phyloP scores from a whole-genome alignment of 2,329 filamentous ascomycete species.

The Colletotrichum sublineola region DNA sequence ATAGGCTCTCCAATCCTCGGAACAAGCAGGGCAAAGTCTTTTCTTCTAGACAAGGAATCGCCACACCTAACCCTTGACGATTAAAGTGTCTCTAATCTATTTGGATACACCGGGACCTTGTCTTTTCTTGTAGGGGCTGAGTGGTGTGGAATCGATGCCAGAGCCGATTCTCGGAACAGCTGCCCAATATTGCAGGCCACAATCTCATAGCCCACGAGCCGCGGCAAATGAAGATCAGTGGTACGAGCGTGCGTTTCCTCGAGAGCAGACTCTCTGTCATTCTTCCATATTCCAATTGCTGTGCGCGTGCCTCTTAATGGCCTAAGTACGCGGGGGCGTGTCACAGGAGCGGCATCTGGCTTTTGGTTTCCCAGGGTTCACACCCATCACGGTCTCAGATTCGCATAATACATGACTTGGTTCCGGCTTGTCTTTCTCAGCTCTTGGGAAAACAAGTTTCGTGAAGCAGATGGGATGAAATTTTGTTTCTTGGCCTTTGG shows the following conservation, averaged over 20 bases:
- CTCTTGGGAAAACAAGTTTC: neutral
- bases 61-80: neutral
- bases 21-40: neutral
- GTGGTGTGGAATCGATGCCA: neutral
- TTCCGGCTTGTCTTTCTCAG: neutral
- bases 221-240: neutral
- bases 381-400: slow-evolving; percentile 4
- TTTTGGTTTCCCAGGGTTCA: slow-evolving; percentile 2
- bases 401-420: too few relatives aligned
- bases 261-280: neutral
- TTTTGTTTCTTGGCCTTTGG: neutral
- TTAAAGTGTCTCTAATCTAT: neutral
- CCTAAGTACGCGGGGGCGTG: neutral
- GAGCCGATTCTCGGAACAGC: neutral
- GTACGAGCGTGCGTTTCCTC: neutral
- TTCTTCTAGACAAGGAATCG: neutral
- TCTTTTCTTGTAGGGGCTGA: neutral
- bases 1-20: neutral
- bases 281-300: neutral
- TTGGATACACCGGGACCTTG: neutral
- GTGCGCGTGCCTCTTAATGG: slow-evolving; percentile 7
- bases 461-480: neutral
- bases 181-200: neutral
- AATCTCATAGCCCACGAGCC: neutral
- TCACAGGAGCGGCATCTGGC: neutral